phyloP scores from a whole-genome alignment of 1,284 basidiomycete genomes.

The Sporisorium sorghi region DNA sequence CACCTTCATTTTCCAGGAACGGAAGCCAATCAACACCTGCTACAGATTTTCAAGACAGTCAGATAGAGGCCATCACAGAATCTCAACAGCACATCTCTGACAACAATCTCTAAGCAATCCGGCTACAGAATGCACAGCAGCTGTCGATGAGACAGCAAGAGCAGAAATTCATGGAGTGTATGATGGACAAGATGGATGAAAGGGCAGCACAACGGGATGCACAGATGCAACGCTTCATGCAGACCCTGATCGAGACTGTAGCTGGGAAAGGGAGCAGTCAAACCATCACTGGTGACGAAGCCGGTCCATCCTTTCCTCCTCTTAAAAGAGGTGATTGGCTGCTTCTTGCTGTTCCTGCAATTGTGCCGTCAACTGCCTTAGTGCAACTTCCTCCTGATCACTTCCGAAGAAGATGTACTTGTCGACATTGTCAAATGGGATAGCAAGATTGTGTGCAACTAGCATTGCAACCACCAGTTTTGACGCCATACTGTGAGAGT shows the following conservation, averaged over 20 bases:
- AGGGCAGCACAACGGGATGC: background rate
- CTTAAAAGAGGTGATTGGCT: no score
- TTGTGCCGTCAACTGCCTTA: no score
- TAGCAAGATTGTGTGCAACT: slow-evolving; percentile 3
- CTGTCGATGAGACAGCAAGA: no score
- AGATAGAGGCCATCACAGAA: no score
- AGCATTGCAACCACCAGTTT: background rate
- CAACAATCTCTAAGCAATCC: no score
- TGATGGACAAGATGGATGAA: slow-evolving; percentile 3
- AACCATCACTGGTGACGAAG: background rate
- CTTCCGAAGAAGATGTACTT: background rate
- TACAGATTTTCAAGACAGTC: no score
- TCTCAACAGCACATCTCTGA: no score
- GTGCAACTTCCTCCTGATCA: slow-evolving; percentile 1
- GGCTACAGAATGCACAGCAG: no score
- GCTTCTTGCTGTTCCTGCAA: slow-evolving; percentile 2
- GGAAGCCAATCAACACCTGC: no score
- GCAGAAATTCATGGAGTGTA: no score
- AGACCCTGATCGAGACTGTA: background rate
- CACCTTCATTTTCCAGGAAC: no score
- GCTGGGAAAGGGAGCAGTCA: background rate
- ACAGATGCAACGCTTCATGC: slow-evolving; percentile 11
- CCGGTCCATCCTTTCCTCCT: no score
- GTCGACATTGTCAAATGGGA: slow-evolving; percentile 5
- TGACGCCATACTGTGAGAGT: slow-evolving; percentile 2